Conservation (phyloP, 2,329 filamentous ascomycete species). For the Paradendryphiella salina region DNA sequence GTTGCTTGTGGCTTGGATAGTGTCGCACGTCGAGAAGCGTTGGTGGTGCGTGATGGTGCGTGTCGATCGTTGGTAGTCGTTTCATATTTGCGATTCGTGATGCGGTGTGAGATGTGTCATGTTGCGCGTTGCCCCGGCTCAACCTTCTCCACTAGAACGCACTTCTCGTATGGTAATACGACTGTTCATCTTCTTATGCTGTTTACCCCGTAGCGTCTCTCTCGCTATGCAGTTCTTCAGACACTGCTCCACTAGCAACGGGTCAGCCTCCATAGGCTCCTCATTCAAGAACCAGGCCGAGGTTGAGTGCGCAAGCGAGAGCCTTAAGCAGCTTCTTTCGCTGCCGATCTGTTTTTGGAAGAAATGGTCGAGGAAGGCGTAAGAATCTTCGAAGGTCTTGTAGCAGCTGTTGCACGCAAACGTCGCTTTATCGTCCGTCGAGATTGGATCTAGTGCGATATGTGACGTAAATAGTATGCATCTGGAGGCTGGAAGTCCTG, state of each 20-base stretch:
- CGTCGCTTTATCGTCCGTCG: slow-evolving; percentile 24
- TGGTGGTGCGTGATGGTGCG: no score
- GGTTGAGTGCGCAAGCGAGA: slow-evolving; percentile 17
- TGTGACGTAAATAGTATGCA: slow-evolving; percentile 41
- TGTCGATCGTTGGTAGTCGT: no score
- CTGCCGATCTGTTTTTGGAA: slow-evolving; percentile 43
- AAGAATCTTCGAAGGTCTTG: slow-evolving; percentile 42
- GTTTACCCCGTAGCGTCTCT: slow-evolving; percentile 31
- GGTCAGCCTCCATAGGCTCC: slow-evolving; percentile 27
- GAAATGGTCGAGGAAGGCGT: slow-evolving; percentile 42
- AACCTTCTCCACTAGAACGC: not conserved
- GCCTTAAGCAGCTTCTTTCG: slow-evolving; percentile 35
- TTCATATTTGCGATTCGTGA: not conserved
- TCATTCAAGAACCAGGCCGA: slow-evolving; percentile 23
- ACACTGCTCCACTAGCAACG: slow-evolving; percentile 35
- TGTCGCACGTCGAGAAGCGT: no score
- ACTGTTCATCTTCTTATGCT: slow-evolving; percentile 23
- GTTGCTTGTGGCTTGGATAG: no score
- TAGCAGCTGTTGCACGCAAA: slow-evolving; percentile 44
- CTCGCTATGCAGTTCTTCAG: slow-evolving; percentile 39
- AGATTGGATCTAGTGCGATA: slow-evolving; percentile 12
- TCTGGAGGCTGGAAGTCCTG: slow-evolving; percentile 37
- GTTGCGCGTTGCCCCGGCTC: not conserved
- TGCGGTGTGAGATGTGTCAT: not conserved
- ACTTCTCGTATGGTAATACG: slow-evolving; percentile 23